Evolutionary conservation across 352 stramenopile genomes (phyloP), one percentile per base, ranked within the genome.

Genomic region (Phytophthora cajani): DNA sequence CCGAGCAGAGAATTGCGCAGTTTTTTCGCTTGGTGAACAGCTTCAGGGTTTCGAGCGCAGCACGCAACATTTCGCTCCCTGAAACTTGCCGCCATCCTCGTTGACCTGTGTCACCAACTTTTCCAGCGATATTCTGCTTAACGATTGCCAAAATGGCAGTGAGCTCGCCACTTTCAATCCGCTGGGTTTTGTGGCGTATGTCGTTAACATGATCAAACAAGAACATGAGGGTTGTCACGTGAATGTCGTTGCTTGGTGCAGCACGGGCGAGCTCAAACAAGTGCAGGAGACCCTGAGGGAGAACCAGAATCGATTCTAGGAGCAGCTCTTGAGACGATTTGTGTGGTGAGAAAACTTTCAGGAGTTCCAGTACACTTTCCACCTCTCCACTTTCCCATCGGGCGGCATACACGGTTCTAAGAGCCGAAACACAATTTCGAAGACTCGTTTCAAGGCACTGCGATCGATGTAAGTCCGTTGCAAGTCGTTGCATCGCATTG

Each of bases 21-120:
- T 64, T 62, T 21, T 84, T 83, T 21, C 69, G 30, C 19, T 65
- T 62, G 6, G 71, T 64, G 58, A 80, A 64, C 6, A 60, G 5
- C 61, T 80, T 80, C 6, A 87, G 49, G 7, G 75, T 64, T 50
- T 71, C 52, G 4, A 87, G 64, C n/a, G 72, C 46, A 23, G 64
- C 64, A 10, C 64, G 52, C 1, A 78, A 21, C 16, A 79, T 60
- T 46, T 71, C 64, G 4, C 52, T 64, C 5, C 60, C 49, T n/a
- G 49, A 49, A 10, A 61, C 19, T 64, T 51, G 33, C 25, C 42
- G 32, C 63, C 52, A 64, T 32, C 19, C 53, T 19, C 51, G 12
- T 17, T 51, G 54, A 9, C 10, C 46, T 3, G 46, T 66, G n/a
- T 69, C 55, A 14, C 32, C 67, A 55, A 64, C 61, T 40, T 19